A percentile compares a stretch with the other conserved stretches of the same genome.
These are phyloP conservation scores for Orbilia oligospora DNA, from an alignment of 2,329 filamentous ascomycete genomes.

Conservation along the genomic window DNA sequence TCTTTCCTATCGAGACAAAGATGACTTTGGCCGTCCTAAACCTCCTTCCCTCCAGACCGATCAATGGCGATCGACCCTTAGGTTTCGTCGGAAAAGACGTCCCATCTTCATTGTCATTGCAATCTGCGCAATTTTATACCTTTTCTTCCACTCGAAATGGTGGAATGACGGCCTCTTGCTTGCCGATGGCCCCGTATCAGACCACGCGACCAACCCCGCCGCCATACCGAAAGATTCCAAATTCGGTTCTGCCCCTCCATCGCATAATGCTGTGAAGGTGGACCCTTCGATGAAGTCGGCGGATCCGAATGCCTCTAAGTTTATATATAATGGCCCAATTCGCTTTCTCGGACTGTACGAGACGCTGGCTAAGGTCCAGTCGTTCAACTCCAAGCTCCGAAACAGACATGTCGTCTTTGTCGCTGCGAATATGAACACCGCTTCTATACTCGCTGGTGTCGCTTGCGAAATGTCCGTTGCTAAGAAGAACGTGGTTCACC, in stretches of 20 bases:
- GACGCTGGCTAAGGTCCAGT: slow-evolving; percentile 45
- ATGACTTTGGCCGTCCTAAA: slow-evolving; percentile 55
- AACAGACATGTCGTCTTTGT: slow-evolving; percentile 62
- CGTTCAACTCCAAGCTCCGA: slow-evolving; percentile 37
- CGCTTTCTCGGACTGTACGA: slow-evolving; percentile 53
- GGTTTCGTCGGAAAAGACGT: slow-evolving; percentile 53
- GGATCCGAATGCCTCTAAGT: slow-evolving; percentile 45
- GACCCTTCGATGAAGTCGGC: slow-evolving; percentile 31
- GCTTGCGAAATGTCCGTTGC: slow-evolving; percentile 86
- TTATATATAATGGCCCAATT: slow-evolving; percentile 48
- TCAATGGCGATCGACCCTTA: slow-evolving; percentile 40
- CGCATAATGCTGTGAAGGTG: slow-evolving; percentile 41
- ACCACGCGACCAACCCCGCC: slow-evolving; percentile 5
- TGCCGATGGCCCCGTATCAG: slow-evolving; percentile 21
- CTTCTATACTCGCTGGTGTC: slow-evolving; percentile 68
- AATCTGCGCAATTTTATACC: slow-evolving; percentile 44
- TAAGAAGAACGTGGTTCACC: slow-evolving; percentile 82
- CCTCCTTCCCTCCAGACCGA: slow-evolving; percentile 31
- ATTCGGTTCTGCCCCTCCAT: slow-evolving; percentile 36
- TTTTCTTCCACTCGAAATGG: slow-evolving; percentile 51
- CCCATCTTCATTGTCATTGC: slow-evolving; percentile 49
- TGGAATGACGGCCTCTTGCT: slow-evolving; percentile 46
- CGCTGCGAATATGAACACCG: slow-evolving; percentile 63
- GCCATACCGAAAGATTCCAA: slow-evolving; percentile 3
- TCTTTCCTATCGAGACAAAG: slow-evolving; percentile 51